A percentile compares a stretch with the other conserved stretches of the same genome.
phyloP scores from a whole-genome alignment of 202 grass and related monocot genomes.

The Brachypodium distachyon region DNA sequence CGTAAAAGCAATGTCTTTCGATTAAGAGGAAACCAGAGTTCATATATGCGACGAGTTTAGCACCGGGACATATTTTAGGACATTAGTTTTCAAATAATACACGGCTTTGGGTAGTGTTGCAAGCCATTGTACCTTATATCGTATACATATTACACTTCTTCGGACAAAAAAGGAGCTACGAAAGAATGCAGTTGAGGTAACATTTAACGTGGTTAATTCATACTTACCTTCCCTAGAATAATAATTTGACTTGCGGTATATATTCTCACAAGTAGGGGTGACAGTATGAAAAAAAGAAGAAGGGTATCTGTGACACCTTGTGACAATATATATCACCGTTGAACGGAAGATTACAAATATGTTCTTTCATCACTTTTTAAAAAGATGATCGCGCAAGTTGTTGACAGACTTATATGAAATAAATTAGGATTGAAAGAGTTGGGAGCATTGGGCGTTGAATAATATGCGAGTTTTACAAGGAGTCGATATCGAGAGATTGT shows the following conservation, averaged over 20 bases:
- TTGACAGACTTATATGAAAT: neutral
- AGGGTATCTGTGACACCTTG: neutral
- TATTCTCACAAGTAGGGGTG: neutral
- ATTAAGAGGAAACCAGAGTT: no score
- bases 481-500: neutral
- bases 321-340: neutral
- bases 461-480: neutral
- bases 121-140: no score
- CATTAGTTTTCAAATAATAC: no score
- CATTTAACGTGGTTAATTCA: neutral
- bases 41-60: no score
- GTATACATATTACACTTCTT: neutral
- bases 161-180: no score
- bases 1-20: no score
- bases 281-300: neutral
- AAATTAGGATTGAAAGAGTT: constrained; percentile 4
- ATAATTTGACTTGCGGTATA: no score
- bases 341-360: constrained; percentile 9
- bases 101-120: no score
- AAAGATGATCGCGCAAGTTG: neutral
- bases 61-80: no score
- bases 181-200: neutral
- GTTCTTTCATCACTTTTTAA: neutral
- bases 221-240: no score
- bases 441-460: constrained; percentile 4